Evolutionary conservation across 768 basidiomycete genomes (phyloP).

Genomic region (Kwoniella dendrophila): DNA sequence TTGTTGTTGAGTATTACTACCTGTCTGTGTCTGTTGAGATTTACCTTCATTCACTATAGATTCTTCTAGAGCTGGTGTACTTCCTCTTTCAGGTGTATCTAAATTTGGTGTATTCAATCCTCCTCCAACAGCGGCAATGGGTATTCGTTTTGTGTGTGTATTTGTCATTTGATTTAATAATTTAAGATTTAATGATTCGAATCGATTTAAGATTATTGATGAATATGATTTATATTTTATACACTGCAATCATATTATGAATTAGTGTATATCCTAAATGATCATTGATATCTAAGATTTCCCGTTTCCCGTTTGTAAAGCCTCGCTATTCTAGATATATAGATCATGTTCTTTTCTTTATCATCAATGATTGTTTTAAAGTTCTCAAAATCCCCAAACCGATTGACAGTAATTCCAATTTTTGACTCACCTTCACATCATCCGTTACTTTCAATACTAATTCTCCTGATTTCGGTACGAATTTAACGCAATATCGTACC

Average conservation of each 20-base stretch:
- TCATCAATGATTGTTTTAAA: too few relatives aligned
- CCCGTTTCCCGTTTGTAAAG: too few relatives aligned
- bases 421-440: constrained; percentile 71
- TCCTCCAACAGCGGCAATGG: constrained; percentile 1
- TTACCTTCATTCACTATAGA: neutral
- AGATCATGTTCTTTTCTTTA: too few relatives aligned
- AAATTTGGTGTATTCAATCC: constrained; percentile 9
- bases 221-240: constrained; percentile 95
- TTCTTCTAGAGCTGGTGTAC: constrained; percentile 27
- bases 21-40: constrained; percentile 2
- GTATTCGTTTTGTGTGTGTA: constrained; percentile 14
- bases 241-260: constrained; percentile 62
- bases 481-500: constrained; percentile 91
- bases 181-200: constrained; percentile 84
- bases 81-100: constrained; percentile 36
- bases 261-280: too few relatives aligned
- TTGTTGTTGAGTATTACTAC: constrained; percentile 7
- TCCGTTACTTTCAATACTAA: constrained; percentile 94
- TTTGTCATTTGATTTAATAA: constrained; percentile 58
- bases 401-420: neutral
- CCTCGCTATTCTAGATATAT: too few relatives aligned
- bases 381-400: too few relatives aligned
- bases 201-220: constrained; percentile 92
- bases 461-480: constrained; percentile 79
- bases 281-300: too few relatives aligned